These are phyloP conservation scores for Phtheirospermum japonicum DNA, from an alignment of 257 asterid genomes.

Conservation along the genomic window DNA sequence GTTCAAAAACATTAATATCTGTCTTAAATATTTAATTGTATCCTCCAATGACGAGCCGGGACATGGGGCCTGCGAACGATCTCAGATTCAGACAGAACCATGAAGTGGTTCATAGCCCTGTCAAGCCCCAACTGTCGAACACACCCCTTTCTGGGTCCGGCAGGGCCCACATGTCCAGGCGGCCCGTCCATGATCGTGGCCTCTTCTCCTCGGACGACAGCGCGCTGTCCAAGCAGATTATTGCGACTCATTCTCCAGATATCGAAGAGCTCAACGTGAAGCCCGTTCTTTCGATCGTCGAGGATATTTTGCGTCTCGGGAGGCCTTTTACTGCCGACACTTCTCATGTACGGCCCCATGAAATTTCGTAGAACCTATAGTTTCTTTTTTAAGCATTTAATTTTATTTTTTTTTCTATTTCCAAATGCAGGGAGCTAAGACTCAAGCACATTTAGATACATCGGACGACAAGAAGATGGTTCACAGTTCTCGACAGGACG, in stretches of 20 bases:
- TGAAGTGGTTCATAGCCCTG: not conserved
- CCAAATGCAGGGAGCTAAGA: not conserved
- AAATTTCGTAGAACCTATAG: not conserved
- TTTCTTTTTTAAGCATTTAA: not conserved
- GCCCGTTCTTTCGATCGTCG: constrained; percentile 49
- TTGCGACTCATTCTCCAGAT: constrained; percentile 49
- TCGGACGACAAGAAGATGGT: not conserved
- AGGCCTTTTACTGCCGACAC: constrained; percentile 30
- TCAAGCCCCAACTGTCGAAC: not conserved
- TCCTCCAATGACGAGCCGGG: not conserved
- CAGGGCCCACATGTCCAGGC: not conserved
- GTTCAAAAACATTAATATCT: too few species aligned
- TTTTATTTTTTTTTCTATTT: not conserved
- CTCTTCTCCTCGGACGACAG: constrained; percentile 48
- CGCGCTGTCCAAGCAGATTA: constrained; percentile 49
- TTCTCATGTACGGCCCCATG: constrained; percentile 13
- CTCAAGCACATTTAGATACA: not conserved
- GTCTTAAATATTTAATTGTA: not conserved
- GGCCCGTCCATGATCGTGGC: constrained; percentile 27
- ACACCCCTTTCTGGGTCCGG: not conserved
- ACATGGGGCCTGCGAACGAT: constrained; percentile 2
- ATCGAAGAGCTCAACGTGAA: constrained; percentile 50
- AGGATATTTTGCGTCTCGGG: constrained; percentile 54
- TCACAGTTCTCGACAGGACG: constrained; percentile 28
- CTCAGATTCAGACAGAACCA: not conserved